Evolutionary conservation across 441 rosid species (phyloP).

Genomic region (Croton setiger): DNA sequence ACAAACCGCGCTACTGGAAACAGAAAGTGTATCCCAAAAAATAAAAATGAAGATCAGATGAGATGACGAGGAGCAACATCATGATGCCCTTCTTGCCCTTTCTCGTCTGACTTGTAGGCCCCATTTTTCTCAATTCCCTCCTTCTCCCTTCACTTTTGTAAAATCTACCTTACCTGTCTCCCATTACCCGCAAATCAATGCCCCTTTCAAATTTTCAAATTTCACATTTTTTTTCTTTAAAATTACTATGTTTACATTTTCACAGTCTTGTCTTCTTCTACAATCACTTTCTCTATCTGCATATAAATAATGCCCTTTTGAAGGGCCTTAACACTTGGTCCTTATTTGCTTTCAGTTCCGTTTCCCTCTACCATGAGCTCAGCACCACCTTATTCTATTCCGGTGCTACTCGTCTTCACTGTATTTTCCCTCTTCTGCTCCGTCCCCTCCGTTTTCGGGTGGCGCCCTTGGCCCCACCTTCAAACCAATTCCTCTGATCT

Average conservation of each 20-base stretch:
- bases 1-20: slow-evolving; percentile 18
- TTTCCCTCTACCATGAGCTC: slow-evolving; percentile 47
- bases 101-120: slow-evolving; percentile 28
- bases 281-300: slow-evolving; percentile 11
- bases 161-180: slow-evolving; percentile 57
- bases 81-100: slow-evolving; percentile 15
- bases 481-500: slow-evolving; percentile 51
- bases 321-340: not conserved
- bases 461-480: slow-evolving; percentile 76
- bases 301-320: slow-evolving; percentile 4
- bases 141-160: slow-evolving; percentile 19
- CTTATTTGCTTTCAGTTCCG: not conserved
- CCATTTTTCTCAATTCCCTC: slow-evolving; percentile 15
- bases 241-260: too few species aligned
- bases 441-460: slow-evolving; percentile 34
- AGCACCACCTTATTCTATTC: slow-evolving; percentile 9
- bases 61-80: slow-evolving; percentile 23
- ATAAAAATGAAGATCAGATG: slow-evolving; percentile 25
- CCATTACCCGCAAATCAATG: slow-evolving; percentile 71
- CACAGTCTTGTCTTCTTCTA: slow-evolving; percentile 1
- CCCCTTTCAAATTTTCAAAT: slow-evolving; percentile 11
- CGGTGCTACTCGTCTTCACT: slow-evolving; percentile 33
- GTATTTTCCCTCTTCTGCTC: slow-evolving; percentile 29
- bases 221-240: not conserved
- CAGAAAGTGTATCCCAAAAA: slow-evolving; percentile 3